Base-by-base conservation (phyloP, 2,329 filamentous ascomycete genomes). In the Diaporthe australafricana region DNA sequence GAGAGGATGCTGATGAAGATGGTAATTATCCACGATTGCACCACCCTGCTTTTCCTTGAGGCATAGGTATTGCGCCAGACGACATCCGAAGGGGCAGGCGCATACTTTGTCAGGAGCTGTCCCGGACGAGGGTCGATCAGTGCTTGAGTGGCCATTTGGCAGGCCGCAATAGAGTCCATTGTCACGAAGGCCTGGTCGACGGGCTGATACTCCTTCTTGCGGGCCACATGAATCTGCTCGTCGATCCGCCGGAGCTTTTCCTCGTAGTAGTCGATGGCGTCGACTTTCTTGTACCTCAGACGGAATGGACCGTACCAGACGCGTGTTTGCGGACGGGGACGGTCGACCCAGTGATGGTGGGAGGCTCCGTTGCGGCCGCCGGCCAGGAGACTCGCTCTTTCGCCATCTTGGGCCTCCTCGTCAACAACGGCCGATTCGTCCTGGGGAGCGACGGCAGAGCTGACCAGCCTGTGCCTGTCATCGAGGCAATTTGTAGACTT, bases 111-210 rank as follows among this genome's bases (percentile, higher is more conserved):
- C 68, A 98, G 85, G 7, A 99, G 87, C 73, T 93, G 92, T 71
- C 95, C 92, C 0, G 97, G 96, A 14, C 93, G 92, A 4, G 96
- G 95, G 78, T 98, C 96, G 68, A 99, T 90, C 14, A 97, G 92
- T 5, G 96, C 95, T 82, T 99, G 96, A 53, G 98, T 94, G 30
- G 95, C 94, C 95, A 98, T 98, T 84, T 99, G 96, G 76, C 90
- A 92, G 40, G 95, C 92, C 17, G 95, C 94, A 63, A 98, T 96
- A 4, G 94, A 96, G 83, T 98, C 94, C 94, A 99, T 97, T 0
- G 96, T 98, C 48, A 99, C 94, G 81, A 99, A 98, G 1, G 97
- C 97, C 73, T 97, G 88, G 62, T 96, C 92, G 0, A 92, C 95
- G 0, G 96, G 87, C 7, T 88, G 84, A 77, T 95, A 98, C 4